Evolutionary conservation across 169 alveolate species (phyloP).

Genomic region (Plasmodium malariae): DNA sequence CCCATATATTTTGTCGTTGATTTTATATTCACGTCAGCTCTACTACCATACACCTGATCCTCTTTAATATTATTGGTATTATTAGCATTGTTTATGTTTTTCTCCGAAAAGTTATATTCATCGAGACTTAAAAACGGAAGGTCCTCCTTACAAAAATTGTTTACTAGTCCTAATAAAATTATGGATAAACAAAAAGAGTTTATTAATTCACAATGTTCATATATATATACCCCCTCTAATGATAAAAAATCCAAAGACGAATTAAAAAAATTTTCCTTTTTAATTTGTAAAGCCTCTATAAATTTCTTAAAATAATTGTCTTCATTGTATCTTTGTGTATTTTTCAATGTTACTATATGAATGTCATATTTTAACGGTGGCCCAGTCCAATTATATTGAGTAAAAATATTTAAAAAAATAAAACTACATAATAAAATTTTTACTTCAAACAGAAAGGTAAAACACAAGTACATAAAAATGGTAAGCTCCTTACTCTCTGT

Average conservation of each 20-base stretch:
- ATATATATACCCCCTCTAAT: conserved; percentile 64
- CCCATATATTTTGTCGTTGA: neutral
- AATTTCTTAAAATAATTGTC: conserved; percentile 30
- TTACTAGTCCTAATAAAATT: conserved; percentile 40
- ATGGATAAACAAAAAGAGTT: conserved; percentile 30
- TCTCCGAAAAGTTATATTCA: conserved; percentile 25
- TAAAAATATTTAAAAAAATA: conserved; percentile 60
- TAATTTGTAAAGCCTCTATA: conserved; percentile 21
- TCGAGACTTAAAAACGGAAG: neutral
- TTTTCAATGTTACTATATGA: neutral
- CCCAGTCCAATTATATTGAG: conserved; percentile 75
- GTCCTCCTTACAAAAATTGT: conserved; percentile 22
- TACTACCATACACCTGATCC: neutral
- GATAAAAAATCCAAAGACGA: conserved; percentile 59
- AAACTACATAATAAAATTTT: conserved; percentile 56
- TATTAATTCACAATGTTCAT: conserved; percentile 48
- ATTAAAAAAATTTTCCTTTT: conserved; percentile 26
- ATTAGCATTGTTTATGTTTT: neutral
- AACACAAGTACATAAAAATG: conserved; percentile 4
- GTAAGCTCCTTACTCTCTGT: neutral
- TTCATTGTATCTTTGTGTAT: neutral
- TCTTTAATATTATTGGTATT: neutral
- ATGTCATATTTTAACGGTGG: conserved; percentile 30
- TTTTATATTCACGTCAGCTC: neutral
- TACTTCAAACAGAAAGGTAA: conserved; percentile 28